Evolutionary conservation across 495 filamentous ascomycete genomes (phyloP).

Genomic region (Haplographium delicatum): DNA sequence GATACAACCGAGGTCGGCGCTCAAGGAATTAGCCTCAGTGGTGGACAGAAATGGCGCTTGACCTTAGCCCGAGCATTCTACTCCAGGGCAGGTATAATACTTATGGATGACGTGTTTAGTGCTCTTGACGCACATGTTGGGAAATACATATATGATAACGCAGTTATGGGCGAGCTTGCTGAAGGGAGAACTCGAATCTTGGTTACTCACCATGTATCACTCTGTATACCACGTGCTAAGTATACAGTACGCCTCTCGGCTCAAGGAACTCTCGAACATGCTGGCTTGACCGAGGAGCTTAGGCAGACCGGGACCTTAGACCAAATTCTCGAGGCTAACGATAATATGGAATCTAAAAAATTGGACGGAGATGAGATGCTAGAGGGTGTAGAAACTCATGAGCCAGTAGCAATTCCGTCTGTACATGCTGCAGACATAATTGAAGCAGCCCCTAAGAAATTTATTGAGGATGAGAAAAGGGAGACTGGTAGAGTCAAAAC

Average conservation of each 20-base stretch:
- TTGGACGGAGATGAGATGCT: slow-evolving; percentile 29
- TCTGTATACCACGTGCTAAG: slow-evolving; percentile 18
- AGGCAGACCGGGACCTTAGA: slow-evolving; percentile 47
- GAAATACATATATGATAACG: slow-evolving; percentile 39
- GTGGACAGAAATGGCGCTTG: slow-evolving; percentile 64
- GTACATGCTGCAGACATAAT: not conserved
- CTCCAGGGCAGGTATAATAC: slow-evolving; percentile 54
- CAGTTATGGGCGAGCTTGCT: slow-evolving; percentile 42
- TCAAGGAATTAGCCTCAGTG: slow-evolving; percentile 63
- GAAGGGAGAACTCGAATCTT: slow-evolving; percentile 42
- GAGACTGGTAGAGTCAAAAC: slow-evolving; percentile 45
- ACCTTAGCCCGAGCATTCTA: slow-evolving; percentile 66
- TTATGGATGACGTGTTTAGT: slow-evolving; percentile 66
- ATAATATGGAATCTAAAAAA: slow-evolving; percentile 28
- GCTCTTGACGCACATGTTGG: slow-evolving; percentile 52
- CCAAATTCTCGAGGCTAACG: slow-evolving; percentile 49
- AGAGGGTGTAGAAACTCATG: slow-evolving; percentile 38
- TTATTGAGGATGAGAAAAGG: slow-evolving; percentile 44
- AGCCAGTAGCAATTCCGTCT: not conserved
- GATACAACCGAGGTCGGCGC: slow-evolving; percentile 66
- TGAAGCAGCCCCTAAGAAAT: slow-evolving; percentile 28
- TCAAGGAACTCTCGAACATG: slow-evolving; percentile 43
- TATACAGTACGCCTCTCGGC: slow-evolving; percentile 35
- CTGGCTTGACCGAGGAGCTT: slow-evolving; percentile 34
- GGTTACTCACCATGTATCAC: slow-evolving; percentile 43